phyloP scores from a whole-genome alignment of 2,329 filamentous ascomycete genomes.

The Annulohypoxylon truncatum region DNA sequence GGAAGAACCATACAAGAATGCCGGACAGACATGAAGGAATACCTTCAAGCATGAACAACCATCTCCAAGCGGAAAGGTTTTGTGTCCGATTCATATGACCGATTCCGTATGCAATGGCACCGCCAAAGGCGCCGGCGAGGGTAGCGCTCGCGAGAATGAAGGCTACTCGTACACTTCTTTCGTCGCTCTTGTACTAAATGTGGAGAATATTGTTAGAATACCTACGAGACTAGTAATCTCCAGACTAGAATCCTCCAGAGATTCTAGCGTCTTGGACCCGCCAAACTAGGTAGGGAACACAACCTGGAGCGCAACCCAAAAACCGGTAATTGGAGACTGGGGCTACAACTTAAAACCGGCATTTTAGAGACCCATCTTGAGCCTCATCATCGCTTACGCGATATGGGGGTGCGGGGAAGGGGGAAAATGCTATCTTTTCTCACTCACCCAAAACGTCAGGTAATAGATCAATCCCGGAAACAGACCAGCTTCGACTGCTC shows the following conservation, averaged over 20 bases:
- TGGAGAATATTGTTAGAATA: conserved; percentile 4
- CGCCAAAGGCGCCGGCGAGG: conserved; percentile 79
- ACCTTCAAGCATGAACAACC: conserved; percentile 66
- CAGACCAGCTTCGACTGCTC: conserved; percentile 76
- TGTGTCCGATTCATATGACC: conserved; percentile 75
- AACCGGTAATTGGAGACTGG: background rate
- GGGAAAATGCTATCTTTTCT: background rate
- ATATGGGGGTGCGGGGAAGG: background rate
- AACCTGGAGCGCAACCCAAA: background rate
- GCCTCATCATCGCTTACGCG: background rate
- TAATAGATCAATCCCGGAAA: conserved; percentile 76
- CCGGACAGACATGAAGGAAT: conserved; percentile 64
- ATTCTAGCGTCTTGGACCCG: background rate
- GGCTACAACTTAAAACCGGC: background rate
- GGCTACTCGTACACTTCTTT: conserved; percentile 77
- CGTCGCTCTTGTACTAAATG: conserved; percentile 70
- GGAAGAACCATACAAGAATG: conserved; percentile 66
- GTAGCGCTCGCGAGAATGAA: conserved; percentile 77
- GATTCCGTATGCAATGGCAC: conserved; percentile 78
- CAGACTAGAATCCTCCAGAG: background rate
- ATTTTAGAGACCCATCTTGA: background rate
- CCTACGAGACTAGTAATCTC: background rate
- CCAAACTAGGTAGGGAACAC: background rate
- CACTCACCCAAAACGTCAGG: conserved; percentile 71
- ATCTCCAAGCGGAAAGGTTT: conserved; percentile 76